Conservation (phyloP, 2,329 filamentous ascomycete species). For the Tympanopsis confertula region DNA sequence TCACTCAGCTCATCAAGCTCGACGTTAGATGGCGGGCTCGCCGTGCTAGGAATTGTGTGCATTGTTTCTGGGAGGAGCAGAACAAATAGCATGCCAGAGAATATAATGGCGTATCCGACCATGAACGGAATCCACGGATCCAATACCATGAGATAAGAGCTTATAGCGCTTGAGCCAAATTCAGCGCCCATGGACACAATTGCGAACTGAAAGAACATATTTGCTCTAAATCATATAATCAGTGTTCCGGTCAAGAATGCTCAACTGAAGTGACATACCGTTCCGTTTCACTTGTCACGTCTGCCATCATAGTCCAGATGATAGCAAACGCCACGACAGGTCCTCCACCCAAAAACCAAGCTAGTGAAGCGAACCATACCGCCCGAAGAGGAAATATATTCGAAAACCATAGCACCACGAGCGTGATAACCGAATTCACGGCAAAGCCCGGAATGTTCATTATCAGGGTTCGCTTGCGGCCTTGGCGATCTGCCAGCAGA, state of each 20-base stretch:
- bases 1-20: background rate
- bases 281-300: conserved; percentile 32
- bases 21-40: background rate
- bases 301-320: conserved; percentile 35
- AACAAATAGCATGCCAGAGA: background rate
- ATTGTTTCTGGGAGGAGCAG: background rate
- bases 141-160: conserved; percentile 24
- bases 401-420: conserved; percentile 21
- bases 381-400: conserved; percentile 28
- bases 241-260: conserved; percentile 7
- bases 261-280: conserved; percentile 14
- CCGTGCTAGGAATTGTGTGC: background rate
- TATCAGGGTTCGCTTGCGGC: conserved; percentile 29
- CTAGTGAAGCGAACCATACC: conserved; percentile 32
- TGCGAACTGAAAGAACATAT: conserved; percentile 24
- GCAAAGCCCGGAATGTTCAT: conserved; percentile 26
- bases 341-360: conserved; percentile 32
- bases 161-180: conserved; percentile 21
- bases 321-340: conserved; percentile 31
- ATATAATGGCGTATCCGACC: conserved; percentile 15
- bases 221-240: conserved; percentile 15
- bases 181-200: conserved; percentile 24
- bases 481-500: conserved; percentile 31
- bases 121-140: conserved; percentile 26
- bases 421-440: conserved; percentile 16